Conservation (phyloP, 495 filamentous ascomycete genomes). For the Penicillium cataractarum region DNA sequence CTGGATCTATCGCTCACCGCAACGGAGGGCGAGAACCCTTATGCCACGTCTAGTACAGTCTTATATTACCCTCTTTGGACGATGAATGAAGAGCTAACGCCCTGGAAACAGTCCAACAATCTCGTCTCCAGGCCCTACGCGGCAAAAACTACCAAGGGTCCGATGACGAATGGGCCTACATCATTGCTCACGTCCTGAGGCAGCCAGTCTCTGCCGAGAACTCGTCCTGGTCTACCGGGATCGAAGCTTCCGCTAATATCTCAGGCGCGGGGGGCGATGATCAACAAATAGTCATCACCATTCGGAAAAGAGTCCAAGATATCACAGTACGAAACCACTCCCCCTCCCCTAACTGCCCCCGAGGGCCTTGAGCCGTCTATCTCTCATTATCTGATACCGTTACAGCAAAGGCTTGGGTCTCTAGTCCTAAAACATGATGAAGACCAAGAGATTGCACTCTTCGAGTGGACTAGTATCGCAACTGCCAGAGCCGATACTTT, state of each 20-base stretch:
- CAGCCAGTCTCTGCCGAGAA: slow-evolving; percentile 20
- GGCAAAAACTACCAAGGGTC: slow-evolving; percentile 57
- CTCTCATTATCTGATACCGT: slow-evolving; percentile 8
- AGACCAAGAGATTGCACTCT: slow-evolving; percentile 67
- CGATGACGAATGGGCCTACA: slow-evolving; percentile 60
- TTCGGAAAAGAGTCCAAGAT: slow-evolving; percentile 58
- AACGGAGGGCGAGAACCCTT: slow-evolving; percentile 70
- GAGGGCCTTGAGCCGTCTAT: too few species aligned
- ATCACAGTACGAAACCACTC: slow-evolving; percentile 51
- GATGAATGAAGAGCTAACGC: slow-evolving; percentile 22
- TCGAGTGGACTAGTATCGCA: slow-evolving; percentile 69
- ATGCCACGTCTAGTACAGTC: slow-evolving; percentile 56
- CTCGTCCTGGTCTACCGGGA: slow-evolving; percentile 19
- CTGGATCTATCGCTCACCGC: slow-evolving; percentile 67
- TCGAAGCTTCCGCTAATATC: slow-evolving; percentile 46
- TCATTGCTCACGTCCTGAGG: slow-evolving; percentile 44
- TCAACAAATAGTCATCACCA: slow-evolving; percentile 50
- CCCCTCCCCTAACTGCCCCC: too few species aligned
- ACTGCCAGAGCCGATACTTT: slow-evolving; percentile 45
- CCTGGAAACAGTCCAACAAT: slow-evolving; percentile 48
- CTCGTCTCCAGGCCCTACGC: slow-evolving; percentile 46
- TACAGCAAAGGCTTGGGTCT: slow-evolving; percentile 70
- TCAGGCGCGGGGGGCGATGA: slow-evolving; percentile 31
- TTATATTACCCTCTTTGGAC: slow-evolving; percentile 2
- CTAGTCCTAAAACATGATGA: slow-evolving; percentile 63